Conservation (phyloP, 1,284 basidiomycete species). For the Xerocomus nothofagi region DNA sequence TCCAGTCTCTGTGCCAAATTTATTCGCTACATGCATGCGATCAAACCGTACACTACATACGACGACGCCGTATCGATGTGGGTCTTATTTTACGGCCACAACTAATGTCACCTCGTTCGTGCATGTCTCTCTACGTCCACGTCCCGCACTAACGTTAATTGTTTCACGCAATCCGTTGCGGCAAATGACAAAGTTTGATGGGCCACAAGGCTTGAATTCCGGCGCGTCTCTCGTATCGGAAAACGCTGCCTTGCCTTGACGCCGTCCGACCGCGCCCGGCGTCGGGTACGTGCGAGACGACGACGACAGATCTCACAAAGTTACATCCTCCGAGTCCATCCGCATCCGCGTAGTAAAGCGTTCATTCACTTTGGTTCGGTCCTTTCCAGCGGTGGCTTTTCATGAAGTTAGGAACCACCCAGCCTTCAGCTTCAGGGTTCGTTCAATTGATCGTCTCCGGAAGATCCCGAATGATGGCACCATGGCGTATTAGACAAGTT, state of each 20-base stretch:
- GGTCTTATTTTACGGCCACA: neutral
- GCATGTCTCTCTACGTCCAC: neutral
- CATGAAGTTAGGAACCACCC: constrained; percentile 2
- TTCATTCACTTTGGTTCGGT: neutral
- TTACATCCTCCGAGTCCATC: constrained; percentile 4
- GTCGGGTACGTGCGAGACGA: neutral
- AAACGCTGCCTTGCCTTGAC: neutral
- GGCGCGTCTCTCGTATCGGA: constrained; percentile 3
- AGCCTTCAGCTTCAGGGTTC: neutral
- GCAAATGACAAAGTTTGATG: neutral
- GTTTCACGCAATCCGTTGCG: neutral
- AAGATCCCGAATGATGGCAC: neutral
- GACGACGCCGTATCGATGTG: neutral
- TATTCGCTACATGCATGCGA: neutral
- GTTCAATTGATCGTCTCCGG: neutral
- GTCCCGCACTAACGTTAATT: neutral
- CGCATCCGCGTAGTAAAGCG: neutral
- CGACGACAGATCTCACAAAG: neutral
- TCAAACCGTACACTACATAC: neutral
- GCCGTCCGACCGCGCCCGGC: neutral
- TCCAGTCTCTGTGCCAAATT: neutral
- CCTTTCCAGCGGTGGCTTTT: neutral
- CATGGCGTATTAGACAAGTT: neutral
- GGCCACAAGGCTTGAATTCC: neutral
- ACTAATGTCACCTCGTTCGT: neutral